Base-by-base conservation (phyloP, 805 yeast species). In the Candida krabiensis region DNA sequence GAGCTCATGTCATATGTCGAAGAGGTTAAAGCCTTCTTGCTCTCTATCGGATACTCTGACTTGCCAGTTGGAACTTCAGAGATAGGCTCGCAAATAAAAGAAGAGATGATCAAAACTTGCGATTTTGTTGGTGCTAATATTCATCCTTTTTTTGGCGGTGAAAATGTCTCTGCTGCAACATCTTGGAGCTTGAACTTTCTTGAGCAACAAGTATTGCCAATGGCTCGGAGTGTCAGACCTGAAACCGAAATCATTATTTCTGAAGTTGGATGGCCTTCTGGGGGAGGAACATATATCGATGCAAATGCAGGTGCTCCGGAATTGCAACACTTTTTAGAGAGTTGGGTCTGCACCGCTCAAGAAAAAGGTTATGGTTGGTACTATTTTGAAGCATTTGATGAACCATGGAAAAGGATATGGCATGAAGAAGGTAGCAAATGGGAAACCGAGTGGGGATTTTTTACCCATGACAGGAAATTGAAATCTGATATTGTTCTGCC, bases 401-500 rank as follows among this genome's bases (percentile, higher is more conserved):
- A 80, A 51, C 85, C 86, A 0, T 80, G 86, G 86, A 82, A 80
- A 47, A 55, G 60, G 31, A 56, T 76, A 1, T 79, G 73, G 55
- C 70, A 77, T 50, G 71, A 70, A 16, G 66, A 57, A 1, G 67
- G 65, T 2, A 66, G 69, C 21, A 60, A 58, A 38, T 80, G 87
- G 87, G 88, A 82, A 50, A 71, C 85, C 1, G 77, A 80, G 46
- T 83, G 88, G 88, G 90, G 88, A 0, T 41, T 83, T 7, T 80
- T 83, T 49, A 66, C 71, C 1, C 48, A 53, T 5, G 71, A 77
- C 37, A 58, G 86, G 35, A 56, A 62, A 27, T 45, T 75, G 43
- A 80, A 79, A 47, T 53, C 59, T 4, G 67, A 64, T 6, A 54
- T 75, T 5, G 40, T 36, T 3, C 56, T 76, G n/a, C 80, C 80